Base-by-base conservation (phyloP, 805 yeast genomes). In the Kodamaea nitidulidarum region DNA sequence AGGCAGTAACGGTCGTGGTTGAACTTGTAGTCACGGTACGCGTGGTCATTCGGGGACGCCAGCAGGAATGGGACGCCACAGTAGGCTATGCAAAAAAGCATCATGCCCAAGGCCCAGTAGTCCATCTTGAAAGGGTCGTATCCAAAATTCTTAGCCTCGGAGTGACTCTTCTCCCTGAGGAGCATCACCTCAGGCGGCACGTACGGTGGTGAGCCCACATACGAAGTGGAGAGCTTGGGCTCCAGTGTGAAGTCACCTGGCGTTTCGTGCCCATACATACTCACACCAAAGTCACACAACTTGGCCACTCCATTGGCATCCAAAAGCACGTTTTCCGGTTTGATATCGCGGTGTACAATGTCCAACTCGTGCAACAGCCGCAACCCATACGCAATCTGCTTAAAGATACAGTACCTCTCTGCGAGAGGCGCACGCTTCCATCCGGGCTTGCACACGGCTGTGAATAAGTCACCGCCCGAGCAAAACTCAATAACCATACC, bases 131-230 rank as follows among this genome's bases (percentile, higher is more conserved):
- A 79, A 0, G 88, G 84, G 53, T 82, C 76, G 59, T 78, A 80
- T 4, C 73, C 58, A 65, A 65, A 54, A 47, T 56, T 56, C 58
- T 65, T 61, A 39, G 53, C 30, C 41, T 65, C 70, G 3, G 51
- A 30, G 24, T 46, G 40, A 12, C 63, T 51, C 42, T 58, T 37
- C 27, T 64, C 73, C 43, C 67, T 70, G 45, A 75, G 63, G 18
- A 62, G 55, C 75, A 78, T 73, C 11, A 83, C 85, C 58, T 84
- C 93, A 1, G 95, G 93, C 4, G 91, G 79, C 9, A 82, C 76
- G 57, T 82, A 84, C 1, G 93, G 93, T 3, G 93, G 87, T 1
- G 90, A 82, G 2, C 95, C 93, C 31, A 83, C 82, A 55, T 74
- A 73, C 2, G 77, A 64, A 30, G 71, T 63, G 48, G 72, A 59